Evolutionary conservation across 2,329 filamentous ascomycete genomes (phyloP), one percentile per base, ranked within the genome.

Genomic region (Penicillium sp.): DNA sequence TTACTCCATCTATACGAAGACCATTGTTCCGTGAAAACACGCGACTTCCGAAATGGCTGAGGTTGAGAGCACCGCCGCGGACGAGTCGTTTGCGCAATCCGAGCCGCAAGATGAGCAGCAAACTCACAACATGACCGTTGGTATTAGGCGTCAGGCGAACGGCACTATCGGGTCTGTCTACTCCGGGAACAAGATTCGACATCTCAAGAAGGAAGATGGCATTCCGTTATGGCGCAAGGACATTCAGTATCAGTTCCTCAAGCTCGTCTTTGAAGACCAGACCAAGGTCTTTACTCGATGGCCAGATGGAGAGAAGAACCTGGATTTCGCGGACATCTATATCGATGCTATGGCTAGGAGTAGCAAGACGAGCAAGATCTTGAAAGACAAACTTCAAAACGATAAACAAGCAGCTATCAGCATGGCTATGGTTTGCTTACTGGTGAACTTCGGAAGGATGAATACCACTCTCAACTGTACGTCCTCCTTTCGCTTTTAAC

Each of bases 301-400:
- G 67, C 95, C 91, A 68, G 89, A 95, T 60, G 79, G 79, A 50
- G 83, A 84, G 63, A 83, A 86, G 62, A 86, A 81, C 57, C 70
- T 79, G 61, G 81, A 78, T 7, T 98, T 98, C 68, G 90, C 93
- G 53, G 90, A 97, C 68, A 81, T 98, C 53, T 98, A 98, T 72
- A 91, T 98, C 63, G 93, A 97, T 70, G 91, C 93, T 53, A 97
- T 98, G 91, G 89, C 93, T 3, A 82, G 89, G 69, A 98, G 93
- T 73, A 96, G 88, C 77, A 98, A 98, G 76, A 97, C 91, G 26
- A 97, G 93, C 77, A 97, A 97, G 73, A 93, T 98, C 43, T 77
- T 98, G 56, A 88, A 95, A 69, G 93, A 98, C 70, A 97, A 98
- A 75, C 78, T 98, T 56, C 78, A 95, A 63, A 93, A 85, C 59